Base-by-base conservation (phyloP, 441 rosid genomes). In the Mallotus repandus region DNA sequence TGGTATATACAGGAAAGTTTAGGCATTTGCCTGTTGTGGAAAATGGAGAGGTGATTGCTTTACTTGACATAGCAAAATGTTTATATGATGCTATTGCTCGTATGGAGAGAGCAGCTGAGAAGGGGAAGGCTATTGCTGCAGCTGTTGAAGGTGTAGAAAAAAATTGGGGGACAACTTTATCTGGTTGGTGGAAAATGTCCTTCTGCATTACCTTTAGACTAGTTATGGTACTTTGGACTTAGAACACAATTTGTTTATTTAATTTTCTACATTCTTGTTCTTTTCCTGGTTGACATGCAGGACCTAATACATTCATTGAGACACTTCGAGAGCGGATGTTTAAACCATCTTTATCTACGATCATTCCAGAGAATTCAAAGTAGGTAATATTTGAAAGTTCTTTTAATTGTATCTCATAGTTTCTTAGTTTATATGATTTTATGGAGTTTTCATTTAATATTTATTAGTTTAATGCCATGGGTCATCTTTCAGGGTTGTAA, bases 11-110 rank as follows among this genome's bases (percentile, higher is more conserved):
- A 96, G 99, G 99, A 74, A 96, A 93, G 74, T 96, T 96, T 68
- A 91, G 99, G 75, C 99, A 96, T 87, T 83, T 96, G 77, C 99
- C 99, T 9, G 99, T 96, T 72, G 99, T 96, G 45, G 99, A 96
- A 77, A 96, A 92, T 67, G 99, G 99, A 12, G 99, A 91, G 85
- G 99, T 96, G 43, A 89, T 93, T 84, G 99, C 99, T 68, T 81
- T 96, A 70, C 89, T 96, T 38, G 98, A 96, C 71, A 96, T 93
- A 80, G 93, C 99, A 4, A 96, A 93, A 83, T 96, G 99, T 81
- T 76, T 96, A 66, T 93, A 93, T 69, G 99, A 92, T 86, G 98
- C 99, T 32, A 96, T 96, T 82, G 92, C 97, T 78, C 97, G 99
- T 60, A 83, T 96, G 99, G 99, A 96, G 82, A 93, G 98, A 81